phyloP scores from a whole-genome alignment of 1,139 yeast species.

The Candida sanyaensis region DNA sequence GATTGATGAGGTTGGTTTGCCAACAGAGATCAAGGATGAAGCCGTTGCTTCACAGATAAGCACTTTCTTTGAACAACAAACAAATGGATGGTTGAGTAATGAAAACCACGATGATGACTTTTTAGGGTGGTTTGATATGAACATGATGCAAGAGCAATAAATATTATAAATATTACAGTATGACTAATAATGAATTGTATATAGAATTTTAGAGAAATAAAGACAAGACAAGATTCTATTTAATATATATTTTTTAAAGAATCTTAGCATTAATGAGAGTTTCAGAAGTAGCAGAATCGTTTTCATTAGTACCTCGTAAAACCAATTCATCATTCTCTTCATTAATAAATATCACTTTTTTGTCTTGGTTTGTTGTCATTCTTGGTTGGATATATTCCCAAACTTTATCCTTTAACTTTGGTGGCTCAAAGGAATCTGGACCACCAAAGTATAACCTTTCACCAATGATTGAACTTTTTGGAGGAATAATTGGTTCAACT shows the following conservation, averaged over 20 bases:
- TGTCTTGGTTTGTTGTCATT: constrained; percentile 19
- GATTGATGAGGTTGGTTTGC: constrained; percentile 10
- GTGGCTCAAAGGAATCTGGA: constrained; percentile 19
- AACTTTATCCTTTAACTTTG: constrained; percentile 32
- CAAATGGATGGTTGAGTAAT: constrained; percentile 74
- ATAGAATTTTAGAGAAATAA: constrained; percentile 1
- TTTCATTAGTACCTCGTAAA: constrained; percentile 6
- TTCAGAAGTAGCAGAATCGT: constrained; percentile 2
- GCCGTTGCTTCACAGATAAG: constrained; percentile 47
- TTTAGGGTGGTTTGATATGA: constrained; percentile 91
- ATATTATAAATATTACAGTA: neutral
- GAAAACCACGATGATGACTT: constrained; percentile 81
- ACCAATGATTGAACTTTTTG: constrained; percentile 29
- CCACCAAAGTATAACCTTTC: constrained; percentile 29
- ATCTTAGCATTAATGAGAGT: constrained; percentile 4
- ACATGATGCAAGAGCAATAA: constrained; percentile 28
- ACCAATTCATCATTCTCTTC: constrained; percentile 11
- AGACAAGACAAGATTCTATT: neutral
- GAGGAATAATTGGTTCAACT: constrained; percentile 43
- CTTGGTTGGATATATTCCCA: constrained; percentile 34
- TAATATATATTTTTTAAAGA: neutral
- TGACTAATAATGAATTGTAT: neutral
- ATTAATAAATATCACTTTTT: constrained; percentile 15
- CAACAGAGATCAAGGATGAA: constrained; percentile 3
- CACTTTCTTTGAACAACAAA: constrained; percentile 73